Evolutionary conservation across 345 rosid species (phyloP).

Genomic region (Aethionema arabicum): DNA sequence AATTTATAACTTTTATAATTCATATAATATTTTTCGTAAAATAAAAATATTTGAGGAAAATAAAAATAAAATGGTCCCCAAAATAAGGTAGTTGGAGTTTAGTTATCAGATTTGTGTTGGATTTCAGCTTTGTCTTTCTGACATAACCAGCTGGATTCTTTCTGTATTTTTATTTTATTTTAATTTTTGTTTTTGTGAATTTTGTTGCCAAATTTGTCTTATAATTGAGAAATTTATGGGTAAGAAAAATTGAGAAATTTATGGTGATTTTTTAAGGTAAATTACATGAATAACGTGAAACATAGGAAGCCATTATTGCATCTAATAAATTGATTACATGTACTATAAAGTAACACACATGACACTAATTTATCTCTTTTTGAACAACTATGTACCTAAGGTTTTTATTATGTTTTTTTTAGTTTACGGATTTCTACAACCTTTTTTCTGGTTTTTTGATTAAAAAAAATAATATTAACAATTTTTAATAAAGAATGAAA

Average conservation of each 20-base stretch:
- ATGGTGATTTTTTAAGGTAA: slow-evolving; percentile 18
- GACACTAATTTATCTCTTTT: too few relatives aligned
- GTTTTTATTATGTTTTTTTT: too few relatives aligned
- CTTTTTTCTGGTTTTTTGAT: too few relatives aligned
- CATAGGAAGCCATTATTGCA: slow-evolving; percentile 20
- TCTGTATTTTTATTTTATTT: slow-evolving; percentile 31
- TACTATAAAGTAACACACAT: neutral
- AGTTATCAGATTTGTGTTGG: neutral
- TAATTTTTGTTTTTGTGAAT: neutral
- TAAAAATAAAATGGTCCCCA: neutral
- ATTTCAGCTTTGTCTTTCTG: slow-evolving; percentile 24
- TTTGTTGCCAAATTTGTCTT: slow-evolving; percentile 5
- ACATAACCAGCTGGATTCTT: slow-evolving; percentile 36
- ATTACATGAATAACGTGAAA: slow-evolving; percentile 2
- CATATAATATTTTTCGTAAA: too few relatives aligned
- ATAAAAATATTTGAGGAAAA: neutral
- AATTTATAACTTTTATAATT: too few relatives aligned
- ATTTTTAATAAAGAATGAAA: too few relatives aligned
- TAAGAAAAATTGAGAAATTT: slow-evolving; percentile 9
- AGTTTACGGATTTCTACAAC: too few relatives aligned
- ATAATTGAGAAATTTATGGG: neutral
- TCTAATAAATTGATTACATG: neutral
- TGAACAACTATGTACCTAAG: too few relatives aligned
- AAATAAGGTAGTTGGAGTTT: neutral
- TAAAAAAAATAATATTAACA: too few relatives aligned